These are phyloP conservation scores for Alternaria consortialis DNA, from an alignment of 2,329 filamentous ascomycete species.

Conservation along the genomic window DNA sequence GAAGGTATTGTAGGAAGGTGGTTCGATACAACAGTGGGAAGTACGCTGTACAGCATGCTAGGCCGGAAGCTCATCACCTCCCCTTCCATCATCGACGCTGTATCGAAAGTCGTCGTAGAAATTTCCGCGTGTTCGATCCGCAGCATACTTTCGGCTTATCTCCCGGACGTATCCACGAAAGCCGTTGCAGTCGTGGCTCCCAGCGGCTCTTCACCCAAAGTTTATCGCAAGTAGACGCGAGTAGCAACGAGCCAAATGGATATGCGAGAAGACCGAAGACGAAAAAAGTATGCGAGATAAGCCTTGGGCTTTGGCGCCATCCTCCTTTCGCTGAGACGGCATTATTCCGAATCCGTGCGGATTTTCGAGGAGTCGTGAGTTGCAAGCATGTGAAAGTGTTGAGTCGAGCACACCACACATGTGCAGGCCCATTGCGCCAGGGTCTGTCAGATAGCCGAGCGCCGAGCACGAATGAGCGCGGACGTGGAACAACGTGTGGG, in stretches of 20 bases:
- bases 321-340: slow-evolving; percentile 23
- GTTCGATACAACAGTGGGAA: slow-evolving; percentile 63
- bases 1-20: slow-evolving; percentile 62
- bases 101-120: slow-evolving; percentile 17
- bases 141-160: slow-evolving; percentile 28
- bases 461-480: slow-evolving; percentile 22
- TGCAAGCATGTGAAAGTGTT: slow-evolving; percentile 37
- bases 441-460: slow-evolving; percentile 19
- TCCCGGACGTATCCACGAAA: slow-evolving; percentile 5
- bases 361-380: slow-evolving; percentile 5
- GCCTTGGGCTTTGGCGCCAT: slow-evolving; percentile 9
- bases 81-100: slow-evolving; percentile 14
- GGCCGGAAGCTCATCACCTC: slow-evolving; percentile 30
- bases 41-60: slow-evolving; percentile 63
- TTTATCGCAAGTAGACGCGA: not conserved
- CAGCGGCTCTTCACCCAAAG: not conserved
- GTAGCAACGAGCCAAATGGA: slow-evolving; percentile 3
- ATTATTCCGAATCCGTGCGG: slow-evolving; percentile 21
- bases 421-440: slow-evolving; percentile 20
- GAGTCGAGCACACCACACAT: slow-evolving; percentile 12
- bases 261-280: not conserved
- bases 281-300: slow-evolving; percentile 2
- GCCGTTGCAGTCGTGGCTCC: not conserved
- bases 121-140: not conserved
- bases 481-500: slow-evolving; percentile 4